Percentiles rank a stretch among this genome's conserved stretches.
These are phyloP conservation scores for Pholiota adiposa DNA, from an alignment of 1,284 basidiomycete genomes.

Conservation along the genomic window DNA sequence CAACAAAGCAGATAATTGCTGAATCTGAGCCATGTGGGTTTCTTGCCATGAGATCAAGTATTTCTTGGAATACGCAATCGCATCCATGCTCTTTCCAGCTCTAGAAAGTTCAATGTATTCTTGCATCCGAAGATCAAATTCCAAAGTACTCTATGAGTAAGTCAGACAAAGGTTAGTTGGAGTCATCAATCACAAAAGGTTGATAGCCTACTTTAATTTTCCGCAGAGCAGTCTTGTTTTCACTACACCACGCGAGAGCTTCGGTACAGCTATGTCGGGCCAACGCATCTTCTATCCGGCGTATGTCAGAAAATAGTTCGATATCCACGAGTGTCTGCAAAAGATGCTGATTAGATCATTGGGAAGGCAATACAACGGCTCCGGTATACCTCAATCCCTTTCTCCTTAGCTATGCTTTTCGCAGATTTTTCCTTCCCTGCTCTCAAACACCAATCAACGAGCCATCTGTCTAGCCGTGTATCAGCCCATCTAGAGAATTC, in stretches of 20 bases:
- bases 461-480: constrained; percentile 84
- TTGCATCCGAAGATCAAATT: constrained; percentile 94
- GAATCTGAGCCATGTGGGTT: constrained; percentile 77
- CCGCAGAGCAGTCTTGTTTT: constrained; percentile 91
- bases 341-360: constrained; percentile 18
- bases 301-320: constrained; percentile 89
- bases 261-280: constrained; percentile 79
- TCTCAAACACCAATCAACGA: constrained; percentile 91
- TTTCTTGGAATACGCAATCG: constrained; percentile 86
- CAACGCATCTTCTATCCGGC: constrained; percentile 83
- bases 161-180: constrained; percentile 1
- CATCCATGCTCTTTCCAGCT: constrained; percentile 67
- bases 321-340: constrained; percentile 80
- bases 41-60: constrained; percentile 85
- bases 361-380: constrained; percentile 1
- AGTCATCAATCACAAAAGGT: background rate
- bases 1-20: constrained; percentile 78
- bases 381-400: constrained; percentile 66
- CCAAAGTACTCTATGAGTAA: constrained; percentile 79
- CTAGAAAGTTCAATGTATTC: constrained; percentile 94
- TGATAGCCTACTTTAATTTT: constrained; percentile 77
- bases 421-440: constrained; percentile 69
- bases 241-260: constrained; percentile 94
- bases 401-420: constrained; percentile 68
- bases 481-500: constrained; percentile 80